These are phyloP conservation scores for Dothistroma pini DNA, from an alignment of 2,329 filamentous ascomycete genomes.

Conservation along the genomic window DNA sequence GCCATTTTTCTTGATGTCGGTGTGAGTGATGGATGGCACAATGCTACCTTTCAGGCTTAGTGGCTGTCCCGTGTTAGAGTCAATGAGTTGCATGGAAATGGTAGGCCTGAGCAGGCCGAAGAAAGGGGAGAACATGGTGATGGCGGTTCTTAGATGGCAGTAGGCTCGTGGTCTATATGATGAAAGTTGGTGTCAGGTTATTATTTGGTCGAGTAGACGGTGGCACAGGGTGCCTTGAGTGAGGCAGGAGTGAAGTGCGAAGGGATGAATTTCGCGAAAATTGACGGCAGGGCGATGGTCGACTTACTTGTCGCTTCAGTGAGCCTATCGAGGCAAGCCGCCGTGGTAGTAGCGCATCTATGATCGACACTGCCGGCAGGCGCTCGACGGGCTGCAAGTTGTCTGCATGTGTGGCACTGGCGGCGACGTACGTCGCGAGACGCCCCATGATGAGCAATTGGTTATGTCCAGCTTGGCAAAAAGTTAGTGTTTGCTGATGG, in stretches of 20 bases:
- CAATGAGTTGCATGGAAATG: conserved; percentile 21
- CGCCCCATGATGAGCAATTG: conserved; percentile 25
- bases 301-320: conserved; percentile 20
- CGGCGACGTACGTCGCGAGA: conserved; percentile 30
- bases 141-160: background rate
- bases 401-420: conserved; percentile 25
- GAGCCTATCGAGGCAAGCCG: conserved; percentile 6
- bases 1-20: conserved; percentile 26
- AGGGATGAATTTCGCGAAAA: background rate
- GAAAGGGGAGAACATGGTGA: conserved; percentile 9
- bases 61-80: conserved; percentile 32
- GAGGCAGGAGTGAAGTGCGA: background rate
- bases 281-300: conserved; percentile 7
- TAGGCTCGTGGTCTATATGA: background rate
- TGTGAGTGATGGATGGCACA: conserved; percentile 18
- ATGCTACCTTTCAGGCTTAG: conserved; percentile 12
- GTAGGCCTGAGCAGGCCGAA: conserved; percentile 16
- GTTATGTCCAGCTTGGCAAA: background rate
- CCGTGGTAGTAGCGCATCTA: conserved; percentile 32
- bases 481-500: background rate
- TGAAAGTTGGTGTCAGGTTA: background rate
- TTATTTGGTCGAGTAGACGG: background rate
- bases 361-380: conserved; percentile 29
- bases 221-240: background rate
- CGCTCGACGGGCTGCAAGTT: conserved; percentile 25